Evolutionary conservation across 352 stramenopile genomes (phyloP), one percentile per base, ranked within the genome.

Genomic region (Phytophthora citricola): DNA sequence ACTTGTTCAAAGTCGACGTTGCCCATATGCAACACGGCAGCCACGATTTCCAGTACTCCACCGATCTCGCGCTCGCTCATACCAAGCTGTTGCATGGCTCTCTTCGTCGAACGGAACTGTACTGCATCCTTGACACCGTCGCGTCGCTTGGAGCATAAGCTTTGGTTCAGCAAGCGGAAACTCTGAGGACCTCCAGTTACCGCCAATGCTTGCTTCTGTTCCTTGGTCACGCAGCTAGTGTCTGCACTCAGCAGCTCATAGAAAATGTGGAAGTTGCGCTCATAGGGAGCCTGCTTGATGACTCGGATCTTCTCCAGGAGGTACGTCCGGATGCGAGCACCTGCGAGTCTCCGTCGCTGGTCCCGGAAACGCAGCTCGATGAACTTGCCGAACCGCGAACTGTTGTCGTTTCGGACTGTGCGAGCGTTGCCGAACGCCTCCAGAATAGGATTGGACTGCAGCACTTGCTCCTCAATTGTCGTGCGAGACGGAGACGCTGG

Each of bases 261-360:
- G 56, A 97, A 94, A 55, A 95, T 87, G 76, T 97, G 89, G 40
- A 95, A 97, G 56, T 94, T 95, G 60, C 88, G 86, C 58, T 97
- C 89, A 46, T 89, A 63, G 1, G 63, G 46, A 2, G 79, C 78
- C 63, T 95, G 91, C 49, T 83, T 86, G 53, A 96, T 89, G 50
- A 98, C 78, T 57, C 92, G 85, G 38, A 97, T 94, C 73, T 98
- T 98, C 71, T 99, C 96, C 32, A 99, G 80, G 29, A 99, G 70
- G 56, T 98, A 99, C 29, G 87, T 97, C 64, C 87, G 85, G 53
- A 98, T 95, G 8, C 77, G 79, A 20, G 90, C 91, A 17, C 92
- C 92, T 14, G 89, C 77, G 2, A 78, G 58, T 50, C 38, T 66
- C n/a, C 54, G 52, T 5, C 71, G 66, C 38, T 75, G 36, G 38